Percentiles rank a stretch among this genome's conserved stretches.
Conservation (phyloP, 2,329 filamentous ascomycete genomes). For the Alternaria postmessia region DNA sequence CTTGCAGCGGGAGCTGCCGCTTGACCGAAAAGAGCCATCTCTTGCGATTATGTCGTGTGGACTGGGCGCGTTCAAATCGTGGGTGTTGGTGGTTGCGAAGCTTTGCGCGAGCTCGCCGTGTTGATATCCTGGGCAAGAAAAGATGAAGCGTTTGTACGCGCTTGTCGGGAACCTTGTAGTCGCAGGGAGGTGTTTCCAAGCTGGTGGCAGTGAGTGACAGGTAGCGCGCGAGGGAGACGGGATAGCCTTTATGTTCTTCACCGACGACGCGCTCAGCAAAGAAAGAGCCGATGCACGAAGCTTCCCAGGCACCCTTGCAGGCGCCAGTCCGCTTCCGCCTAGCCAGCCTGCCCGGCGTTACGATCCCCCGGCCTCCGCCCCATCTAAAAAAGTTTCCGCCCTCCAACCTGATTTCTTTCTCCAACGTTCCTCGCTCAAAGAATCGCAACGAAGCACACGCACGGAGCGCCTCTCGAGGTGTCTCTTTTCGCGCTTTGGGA, state of each 20-base stretch:
- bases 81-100: conserved; percentile 22
- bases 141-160: conserved; percentile 17
- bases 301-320: conserved; percentile 41
- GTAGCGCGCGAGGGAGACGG: conserved; percentile 11
- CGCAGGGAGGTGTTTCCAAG: background rate
- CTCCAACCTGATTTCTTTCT: conserved; percentile 40
- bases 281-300: conserved; percentile 31
- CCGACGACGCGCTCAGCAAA: conserved; percentile 27
- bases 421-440: conserved; percentile 92
- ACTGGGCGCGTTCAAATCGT: conserved; percentile 9
- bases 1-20: conserved; percentile 61
- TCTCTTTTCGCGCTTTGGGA: conserved; percentile 81
- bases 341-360: conserved; percentile 35
- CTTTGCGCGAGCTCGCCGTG: conserved; percentile 32
- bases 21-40: conserved; percentile 70
- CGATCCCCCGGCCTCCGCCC: conserved; percentile 25
- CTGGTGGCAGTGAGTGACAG: background rate
- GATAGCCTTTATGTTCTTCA: conserved; percentile 22
- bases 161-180: background rate
- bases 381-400: conserved; percentile 32
- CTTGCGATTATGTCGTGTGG: conserved; percentile 9
- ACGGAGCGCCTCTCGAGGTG: conserved; percentile 65
- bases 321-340: conserved; percentile 38
- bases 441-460: conserved; percentile 99
- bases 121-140: background rate